Conservation (phyloP, 805 yeast genomes). For the Starmerella gropengiesseri region DNA sequence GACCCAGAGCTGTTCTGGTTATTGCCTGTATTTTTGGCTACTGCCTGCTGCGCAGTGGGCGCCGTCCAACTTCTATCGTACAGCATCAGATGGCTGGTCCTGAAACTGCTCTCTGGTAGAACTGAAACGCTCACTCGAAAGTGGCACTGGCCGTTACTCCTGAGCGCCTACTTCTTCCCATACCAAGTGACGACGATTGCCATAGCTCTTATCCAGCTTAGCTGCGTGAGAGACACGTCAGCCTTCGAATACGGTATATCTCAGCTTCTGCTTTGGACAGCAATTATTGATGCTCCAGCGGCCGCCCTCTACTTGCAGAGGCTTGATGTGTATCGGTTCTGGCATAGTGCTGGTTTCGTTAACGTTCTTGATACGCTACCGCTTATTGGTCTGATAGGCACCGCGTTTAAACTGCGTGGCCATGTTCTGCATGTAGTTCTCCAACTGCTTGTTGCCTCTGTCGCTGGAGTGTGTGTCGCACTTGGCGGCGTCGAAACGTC, state of each 20-base stretch:
- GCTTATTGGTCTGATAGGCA: too few species aligned
- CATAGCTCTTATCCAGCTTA: constrained; percentile 14
- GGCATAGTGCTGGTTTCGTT: too few species aligned
- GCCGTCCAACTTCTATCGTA: constrained; percentile 5
- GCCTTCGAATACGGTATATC: constrained; percentile 33
- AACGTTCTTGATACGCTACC: too few species aligned
- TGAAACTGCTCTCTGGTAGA: background rate
- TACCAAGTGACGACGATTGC: constrained; percentile 44
- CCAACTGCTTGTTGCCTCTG: too few species aligned
- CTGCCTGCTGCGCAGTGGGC: constrained; percentile 14
- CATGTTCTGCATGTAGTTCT: too few species aligned
- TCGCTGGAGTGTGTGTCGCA: too few species aligned
- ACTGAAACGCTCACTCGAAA: background rate
- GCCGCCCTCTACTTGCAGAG: too few species aligned
- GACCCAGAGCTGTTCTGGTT: constrained; percentile 20
- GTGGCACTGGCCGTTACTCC: background rate
- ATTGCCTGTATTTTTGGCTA: constrained; percentile 13
- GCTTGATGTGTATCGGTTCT: too few species aligned
- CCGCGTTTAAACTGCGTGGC: too few species aligned
- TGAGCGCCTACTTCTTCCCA: constrained; percentile 18
- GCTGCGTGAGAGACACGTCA: background rate
- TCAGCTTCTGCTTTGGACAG: constrained; percentile 56
- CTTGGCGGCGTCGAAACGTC: too few species aligned
- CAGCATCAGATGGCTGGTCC: background rate
- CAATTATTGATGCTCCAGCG: constrained; percentile 67